phyloP scores from a whole-genome alignment of 2,329 filamentous ascomycete species.

The Exophiala spinifera region DNA sequence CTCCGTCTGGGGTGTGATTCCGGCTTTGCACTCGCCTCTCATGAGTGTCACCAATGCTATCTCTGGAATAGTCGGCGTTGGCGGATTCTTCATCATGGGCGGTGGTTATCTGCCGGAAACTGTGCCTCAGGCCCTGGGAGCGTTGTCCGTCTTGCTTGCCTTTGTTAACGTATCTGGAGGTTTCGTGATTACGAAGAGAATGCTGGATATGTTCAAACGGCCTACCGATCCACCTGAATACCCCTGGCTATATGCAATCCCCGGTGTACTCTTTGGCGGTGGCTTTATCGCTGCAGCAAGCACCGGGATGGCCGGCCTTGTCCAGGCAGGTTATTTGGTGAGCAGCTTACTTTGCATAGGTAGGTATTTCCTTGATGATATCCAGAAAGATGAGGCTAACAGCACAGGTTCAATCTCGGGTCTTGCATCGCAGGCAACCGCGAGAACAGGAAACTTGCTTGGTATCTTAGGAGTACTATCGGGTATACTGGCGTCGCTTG shows the following conservation, averaged over 20 bases:
- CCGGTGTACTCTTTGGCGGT: slow-evolving; percentile 72
- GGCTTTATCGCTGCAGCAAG: slow-evolving; percentile 76
- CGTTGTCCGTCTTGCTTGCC: slow-evolving; percentile 74
- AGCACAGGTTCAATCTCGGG: slow-evolving; percentile 63
- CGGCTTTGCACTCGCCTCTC: slow-evolving; percentile 79
- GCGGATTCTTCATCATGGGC: slow-evolving; percentile 83
- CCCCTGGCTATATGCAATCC: slow-evolving; percentile 79
- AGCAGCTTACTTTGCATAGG: slow-evolving; percentile 79
- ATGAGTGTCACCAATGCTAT: slow-evolving; percentile 96
- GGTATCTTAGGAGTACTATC: slow-evolving; percentile 82
- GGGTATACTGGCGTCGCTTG: slow-evolving; percentile 77
- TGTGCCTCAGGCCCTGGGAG: slow-evolving; percentile 73
- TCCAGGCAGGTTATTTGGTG: slow-evolving; percentile 82
- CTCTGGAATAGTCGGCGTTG: slow-evolving; percentile 82
- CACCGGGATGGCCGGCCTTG: slow-evolving; percentile 77
- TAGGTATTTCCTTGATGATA: neutral
- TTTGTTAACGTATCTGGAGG: slow-evolving; percentile 88
- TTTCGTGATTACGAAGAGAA: slow-evolving; percentile 87
- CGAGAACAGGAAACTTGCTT: slow-evolving; percentile 78
- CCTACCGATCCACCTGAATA: slow-evolving; percentile 86
- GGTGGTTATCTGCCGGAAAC: slow-evolving; percentile 75
- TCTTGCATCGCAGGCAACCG: slow-evolving; percentile 76
- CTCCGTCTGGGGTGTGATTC: slow-evolving; percentile 81
- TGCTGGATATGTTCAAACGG: slow-evolving; percentile 88
- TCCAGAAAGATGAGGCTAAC: neutral